Evolutionary conservation across 1,139 yeast species (phyloP), one percentile per base, ranked within the genome.

Genomic region (Magnusiomyces paraingens): DNA sequence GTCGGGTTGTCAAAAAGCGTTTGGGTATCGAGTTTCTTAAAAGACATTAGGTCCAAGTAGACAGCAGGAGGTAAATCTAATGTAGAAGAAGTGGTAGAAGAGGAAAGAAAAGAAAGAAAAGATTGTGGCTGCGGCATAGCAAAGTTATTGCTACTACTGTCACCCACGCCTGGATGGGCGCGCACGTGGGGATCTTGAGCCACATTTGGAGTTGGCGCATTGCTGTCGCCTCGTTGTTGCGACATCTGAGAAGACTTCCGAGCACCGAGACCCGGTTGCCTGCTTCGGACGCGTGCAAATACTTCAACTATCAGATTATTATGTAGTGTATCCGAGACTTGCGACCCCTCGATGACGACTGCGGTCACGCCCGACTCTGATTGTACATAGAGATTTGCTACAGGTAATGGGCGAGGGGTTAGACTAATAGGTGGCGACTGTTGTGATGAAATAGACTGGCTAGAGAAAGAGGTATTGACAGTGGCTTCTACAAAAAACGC

Each of bases 401-500:
- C 8, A 40, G 43, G 43, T 8, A 40, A 8, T 8, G 32, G 32
- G 8, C 32, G 32, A 4, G 32, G 32, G 32, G 32, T 26, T 8
- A 26, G 32, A 8, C 32, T 26, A 8, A 26, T 8, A 8, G 32
- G 32, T 5, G 32, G 8, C 32, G 32, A 8, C n/a, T n/a, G n/a
- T n/a, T n/a, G n/a, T 8, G 32, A 26, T 4, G 32, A 26, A 26
- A 8, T 26, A 4, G 32, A 4, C 8, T 26, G 32, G 17, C 43
- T 40, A 3, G 21, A 8, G n/a, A 17, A 49, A 38, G 20, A 2
- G 17, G 21, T n/a, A 35, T 38, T 43, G 17, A 32, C 14, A 2
- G 18, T 32, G 17, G 47, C 38, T 2, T 42, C 41, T 5, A 51
- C 55, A 32, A 50, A 32, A 14, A 55, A 46, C 29, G 52, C 50